A percentile compares a stretch with the other conserved stretches of the same genome.
phyloP scores from a whole-genome alignment of 2,329 filamentous ascomycete species.

The Diaporthe velutina region DNA sequence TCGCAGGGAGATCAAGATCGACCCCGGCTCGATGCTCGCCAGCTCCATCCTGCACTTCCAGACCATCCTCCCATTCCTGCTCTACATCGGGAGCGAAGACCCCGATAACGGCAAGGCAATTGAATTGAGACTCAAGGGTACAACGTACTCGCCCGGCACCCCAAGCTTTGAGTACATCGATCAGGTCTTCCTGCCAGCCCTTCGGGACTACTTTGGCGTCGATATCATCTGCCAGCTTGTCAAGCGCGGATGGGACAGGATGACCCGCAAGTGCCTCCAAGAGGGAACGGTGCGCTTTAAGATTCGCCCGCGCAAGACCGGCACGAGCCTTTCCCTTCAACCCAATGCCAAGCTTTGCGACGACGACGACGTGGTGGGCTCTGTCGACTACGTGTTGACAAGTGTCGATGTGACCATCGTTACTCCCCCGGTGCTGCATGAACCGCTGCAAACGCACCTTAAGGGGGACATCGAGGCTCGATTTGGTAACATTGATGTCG shows the following conservation, averaged over 20 bases:
- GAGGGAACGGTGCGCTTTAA: conserved; percentile 60
- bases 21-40: conserved; percentile 62
- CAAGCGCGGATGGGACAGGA: conserved; percentile 62
- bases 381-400: conserved; percentile 50
- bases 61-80: conserved; percentile 69
- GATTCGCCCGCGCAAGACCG: conserved; percentile 54
- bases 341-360: conserved; percentile 41
- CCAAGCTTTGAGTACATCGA: conserved; percentile 72
- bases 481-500: conserved; percentile 59
- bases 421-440: conserved; percentile 59
- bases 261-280: conserved; percentile 48
- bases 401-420: conserved; percentile 65
- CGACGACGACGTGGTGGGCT: conserved; percentile 38
- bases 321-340: conserved; percentile 51
- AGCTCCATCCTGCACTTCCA: conserved; percentile 72
- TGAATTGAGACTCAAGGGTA: conserved; percentile 66
- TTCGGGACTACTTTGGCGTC: conserved; percentile 65
- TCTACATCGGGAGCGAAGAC: conserved; percentile 60
- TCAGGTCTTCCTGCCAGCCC: conserved; percentile 69
- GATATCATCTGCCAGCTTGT: conserved; percentile 59
- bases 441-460: conserved; percentile 56
- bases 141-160: conserved; percentile 70
- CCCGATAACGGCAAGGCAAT: conserved; percentile 56
- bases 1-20: conserved; percentile 62
- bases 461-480: conserved; percentile 53